Conservation (phyloP, 108 stramenopile genomes). For the Schizochytrium sp. region DNA sequence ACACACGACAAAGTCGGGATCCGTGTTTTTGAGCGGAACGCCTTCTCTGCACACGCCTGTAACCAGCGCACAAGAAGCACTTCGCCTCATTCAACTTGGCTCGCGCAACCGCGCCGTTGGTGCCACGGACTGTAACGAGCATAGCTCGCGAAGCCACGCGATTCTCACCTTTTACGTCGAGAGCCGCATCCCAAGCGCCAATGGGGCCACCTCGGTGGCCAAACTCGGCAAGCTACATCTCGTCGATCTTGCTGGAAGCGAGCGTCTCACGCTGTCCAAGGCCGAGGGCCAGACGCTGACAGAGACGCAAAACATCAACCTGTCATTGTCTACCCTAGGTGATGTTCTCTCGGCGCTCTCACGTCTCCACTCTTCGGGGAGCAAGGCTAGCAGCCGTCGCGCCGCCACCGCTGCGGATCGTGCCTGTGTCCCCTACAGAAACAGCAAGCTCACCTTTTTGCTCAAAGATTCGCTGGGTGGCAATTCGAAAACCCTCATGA, state of each 20-base stretch:
- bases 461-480: conserved; percentile 94
- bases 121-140: conserved; percentile 43
- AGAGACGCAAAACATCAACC: conserved; percentile 36
- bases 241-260: conserved; percentile 22
- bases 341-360: conserved; percentile 12
- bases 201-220: neutral
- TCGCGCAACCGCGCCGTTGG: conserved; percentile 29
- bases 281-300: neutral
- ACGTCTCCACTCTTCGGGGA: neutral
- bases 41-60: conserved; percentile 39
- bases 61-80: conserved; percentile 37
- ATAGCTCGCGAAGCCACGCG: conserved; percentile 49
- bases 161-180: conserved; percentile 48
- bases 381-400: neutral
- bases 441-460: conserved; percentile 95
- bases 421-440: conserved; percentile 90
- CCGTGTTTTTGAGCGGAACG: conserved; percentile 36
- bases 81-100: conserved; percentile 31
- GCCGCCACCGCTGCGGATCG: conserved; percentile 47
- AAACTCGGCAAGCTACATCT: conserved; percentile 10
- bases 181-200: neutral
- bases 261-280: neutral
- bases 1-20: conserved; percentile 30
- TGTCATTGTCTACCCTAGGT: conserved; percentile 23
- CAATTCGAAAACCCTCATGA: conserved; percentile 82